Conservation (phyloP, 2,329 filamentous ascomycete genomes). For the Aspergillus alliaceus region DNA sequence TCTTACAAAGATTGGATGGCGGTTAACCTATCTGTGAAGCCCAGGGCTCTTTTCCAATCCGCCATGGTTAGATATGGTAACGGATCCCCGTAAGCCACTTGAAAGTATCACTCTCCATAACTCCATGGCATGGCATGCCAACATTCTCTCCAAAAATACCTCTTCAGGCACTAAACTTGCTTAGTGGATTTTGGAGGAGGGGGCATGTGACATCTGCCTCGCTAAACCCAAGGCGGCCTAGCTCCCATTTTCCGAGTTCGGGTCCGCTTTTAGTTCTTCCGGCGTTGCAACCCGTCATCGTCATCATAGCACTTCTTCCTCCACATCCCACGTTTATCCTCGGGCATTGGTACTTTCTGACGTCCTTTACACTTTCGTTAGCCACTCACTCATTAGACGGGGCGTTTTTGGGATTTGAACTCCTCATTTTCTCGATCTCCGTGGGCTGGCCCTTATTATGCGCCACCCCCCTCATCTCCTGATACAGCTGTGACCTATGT, state of each 20-base stretch:
- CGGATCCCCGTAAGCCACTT: background rate
- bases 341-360: constrained; percentile 2
- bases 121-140: too few species aligned
- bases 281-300: constrained; percentile 14
- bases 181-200: background rate
- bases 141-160: too few species aligned
- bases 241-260: background rate
- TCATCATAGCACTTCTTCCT: constrained; percentile 12
- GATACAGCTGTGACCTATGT: constrained; percentile 25
- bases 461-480: constrained; percentile 20
- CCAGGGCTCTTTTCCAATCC: constrained; percentile 54
- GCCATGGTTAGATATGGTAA: constrained; percentile 2
- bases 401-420: too few species aligned
- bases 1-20: constrained; percentile 64
- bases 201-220: constrained; percentile 4
- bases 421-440: constrained; percentile 4
- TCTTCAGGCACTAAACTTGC: background rate
- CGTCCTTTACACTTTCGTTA: constrained; percentile 10
- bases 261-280: constrained; percentile 6
- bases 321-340: constrained; percentile 12
- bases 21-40: constrained; percentile 62
- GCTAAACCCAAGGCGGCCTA: background rate
- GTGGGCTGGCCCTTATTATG: constrained; percentile 29
- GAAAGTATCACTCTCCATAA: too few species aligned
- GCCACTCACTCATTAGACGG: constrained; percentile 16